These are phyloP conservation scores for Aspergillus transmontanensis DNA, from an alignment of 2,329 filamentous ascomycete genomes.

Conservation along the genomic window DNA sequence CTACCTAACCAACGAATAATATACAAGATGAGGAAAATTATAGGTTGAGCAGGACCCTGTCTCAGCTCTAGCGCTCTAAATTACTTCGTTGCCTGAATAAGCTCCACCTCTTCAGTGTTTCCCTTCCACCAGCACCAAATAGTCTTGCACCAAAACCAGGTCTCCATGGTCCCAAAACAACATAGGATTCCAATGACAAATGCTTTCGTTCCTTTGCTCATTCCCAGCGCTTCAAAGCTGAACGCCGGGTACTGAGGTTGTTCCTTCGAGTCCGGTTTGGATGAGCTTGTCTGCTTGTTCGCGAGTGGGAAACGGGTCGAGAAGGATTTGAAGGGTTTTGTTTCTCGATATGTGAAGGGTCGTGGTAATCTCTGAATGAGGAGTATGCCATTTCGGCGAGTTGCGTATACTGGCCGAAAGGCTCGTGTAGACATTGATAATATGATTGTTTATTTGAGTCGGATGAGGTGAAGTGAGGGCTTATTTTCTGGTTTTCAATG, in stretches of 20 bases:
- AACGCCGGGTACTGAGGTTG: conserved; percentile 3
- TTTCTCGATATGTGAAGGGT: background rate
- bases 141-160: conserved; percentile 35
- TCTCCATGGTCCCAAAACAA: conserved; percentile 37
- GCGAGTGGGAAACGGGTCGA: background rate
- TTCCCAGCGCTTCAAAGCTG: conserved; percentile 31
- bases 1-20: background rate
- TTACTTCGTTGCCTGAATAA: background rate
- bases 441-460: background rate
- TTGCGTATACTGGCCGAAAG: background rate
- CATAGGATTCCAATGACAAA: conserved; percentile 29
- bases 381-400: background rate
- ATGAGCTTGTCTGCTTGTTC: background rate
- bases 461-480: background rate
- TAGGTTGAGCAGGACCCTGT: background rate
- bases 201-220: conserved; percentile 31
- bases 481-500: background rate
- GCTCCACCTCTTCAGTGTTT: background rate
- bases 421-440: background rate
- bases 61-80: background rate
- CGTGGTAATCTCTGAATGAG: background rate
- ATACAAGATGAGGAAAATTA: background rate
- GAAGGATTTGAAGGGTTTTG: background rate
- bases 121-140: conserved; percentile 28
- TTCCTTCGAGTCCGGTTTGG: background rate